Percentiles rank a stretch among this genome's conserved stretches.
Evolutionary conservation across 805 yeast species (phyloP).

Genomic region (Groenewaldozyma salmanticensis): DNA sequence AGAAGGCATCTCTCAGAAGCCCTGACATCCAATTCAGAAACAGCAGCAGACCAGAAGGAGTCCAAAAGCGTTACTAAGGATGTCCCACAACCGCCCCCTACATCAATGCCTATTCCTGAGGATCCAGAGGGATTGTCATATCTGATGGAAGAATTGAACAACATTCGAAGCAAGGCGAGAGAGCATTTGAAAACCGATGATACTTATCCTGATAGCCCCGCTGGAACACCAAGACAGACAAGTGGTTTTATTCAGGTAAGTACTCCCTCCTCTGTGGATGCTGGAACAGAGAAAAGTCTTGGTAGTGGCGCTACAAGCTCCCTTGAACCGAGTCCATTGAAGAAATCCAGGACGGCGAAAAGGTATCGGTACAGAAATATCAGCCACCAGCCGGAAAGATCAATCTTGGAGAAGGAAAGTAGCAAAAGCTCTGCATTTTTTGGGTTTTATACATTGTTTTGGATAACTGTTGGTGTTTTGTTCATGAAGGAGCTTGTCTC

Average conservation of each 20-base stretch:
- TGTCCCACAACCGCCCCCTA: too few relatives aligned
- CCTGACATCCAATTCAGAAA: too few relatives aligned
- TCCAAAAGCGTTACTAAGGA: too few relatives aligned
- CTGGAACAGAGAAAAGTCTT: not conserved
- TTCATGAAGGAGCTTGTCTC: constrained; percentile 39
- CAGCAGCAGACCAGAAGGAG: too few relatives aligned
- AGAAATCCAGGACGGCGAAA: constrained; percentile 1
- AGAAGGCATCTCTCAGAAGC: too few relatives aligned
- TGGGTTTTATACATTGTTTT: constrained; percentile 65
- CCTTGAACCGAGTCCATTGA: not conserved
- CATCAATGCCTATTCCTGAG: too few relatives aligned
- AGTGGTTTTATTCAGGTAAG: not conserved
- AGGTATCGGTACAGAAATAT: constrained; percentile 16
- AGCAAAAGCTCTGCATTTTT: constrained; percentile 36
- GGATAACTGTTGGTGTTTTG: constrained; percentile 21
- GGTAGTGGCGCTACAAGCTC: not conserved
- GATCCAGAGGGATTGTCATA: too few relatives aligned
- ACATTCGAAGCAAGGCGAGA: constrained; percentile 1
- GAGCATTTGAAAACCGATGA: constrained; percentile 12
- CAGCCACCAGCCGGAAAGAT: constrained; percentile 15
- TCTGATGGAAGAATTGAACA: not conserved
- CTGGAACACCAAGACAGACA: not conserved
- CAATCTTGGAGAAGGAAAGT: constrained; percentile 23
- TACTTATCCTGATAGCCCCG: constrained; percentile 12
- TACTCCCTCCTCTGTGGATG: not conserved